Conservation (phyloP, 345 rosid species). For the Corchorus olitorius region DNA sequence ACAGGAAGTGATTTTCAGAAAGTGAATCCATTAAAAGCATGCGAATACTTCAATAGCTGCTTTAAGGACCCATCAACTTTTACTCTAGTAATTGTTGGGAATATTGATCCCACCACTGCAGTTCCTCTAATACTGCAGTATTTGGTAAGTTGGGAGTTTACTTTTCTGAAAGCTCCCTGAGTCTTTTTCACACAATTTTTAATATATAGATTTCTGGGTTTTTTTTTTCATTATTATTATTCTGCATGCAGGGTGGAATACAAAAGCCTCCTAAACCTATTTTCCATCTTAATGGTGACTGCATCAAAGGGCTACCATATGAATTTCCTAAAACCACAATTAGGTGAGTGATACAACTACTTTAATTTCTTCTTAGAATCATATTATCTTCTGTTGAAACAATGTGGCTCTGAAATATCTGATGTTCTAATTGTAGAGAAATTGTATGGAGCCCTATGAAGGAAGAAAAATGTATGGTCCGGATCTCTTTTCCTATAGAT, state of each 20-base stretch:
- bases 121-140: slow-evolving; percentile 82
- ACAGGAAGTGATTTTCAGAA: slow-evolving; percentile 65
- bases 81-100: slow-evolving; percentile 89
- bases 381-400: neutral
- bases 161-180: slow-evolving; percentile 10
- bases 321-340: slow-evolving; percentile 62
- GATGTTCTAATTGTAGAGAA: slow-evolving; percentile 50
- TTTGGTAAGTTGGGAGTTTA: slow-evolving; percentile 57
- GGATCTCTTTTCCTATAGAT: slow-evolving; percentile 87
- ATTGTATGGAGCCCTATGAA: slow-evolving; percentile 87
- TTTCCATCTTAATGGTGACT: slow-evolving; percentile 63
- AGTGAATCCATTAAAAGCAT: slow-evolving; percentile 85
- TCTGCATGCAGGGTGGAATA: slow-evolving; percentile 70
- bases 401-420: neutral
- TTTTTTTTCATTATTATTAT: neutral
- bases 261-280: slow-evolving; percentile 72
- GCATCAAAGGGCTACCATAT: slow-evolving; percentile 84
- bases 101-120: slow-evolving; percentile 63
- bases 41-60: slow-evolving; percentile 84
- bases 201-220: neutral
- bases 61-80: slow-evolving; percentile 92
- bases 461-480: slow-evolving; percentile 90
- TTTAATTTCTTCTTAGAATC: neutral
- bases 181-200: slow-evolving; percentile 4
- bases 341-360: slow-evolving; percentile 40